Evolutionary conservation across 129 eudicot genomes (phyloP), one percentile per base, ranked within the genome.

Genomic region (Saussurea involucrata): DNA sequence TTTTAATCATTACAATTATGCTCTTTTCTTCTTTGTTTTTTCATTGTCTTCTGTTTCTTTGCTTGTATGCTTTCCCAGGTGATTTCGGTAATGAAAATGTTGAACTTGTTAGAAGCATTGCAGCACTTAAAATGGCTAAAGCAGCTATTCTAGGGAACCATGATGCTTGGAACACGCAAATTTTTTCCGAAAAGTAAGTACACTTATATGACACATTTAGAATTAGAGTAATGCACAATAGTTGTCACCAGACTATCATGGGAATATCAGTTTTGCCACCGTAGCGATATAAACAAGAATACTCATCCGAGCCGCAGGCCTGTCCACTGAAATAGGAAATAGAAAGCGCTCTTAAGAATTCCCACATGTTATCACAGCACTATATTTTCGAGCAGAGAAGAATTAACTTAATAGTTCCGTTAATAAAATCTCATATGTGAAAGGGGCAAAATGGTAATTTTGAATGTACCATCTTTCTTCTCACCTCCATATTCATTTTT

Each of bases 21-120:
- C 42, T 61, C 27, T 53, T 68, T 74, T 81, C 69, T 76, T 46
- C 20, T 68, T 69, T 66, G 15, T 24, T 36, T 78, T 65, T 68
- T 44, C 18, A 80, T 60, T 13, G 20, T 24, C 68, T 53, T 81
- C 68, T 31, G 37, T 72, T 69, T 74, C 44, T 28, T 57, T 67
- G 36, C 33, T 36, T 27, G 75, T 55, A 61, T 70, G 73, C 4
- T 76, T 64, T 8, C 75, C 60, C 86, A 93, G 98, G 98, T 86
- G 98, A 93, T 83, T 89, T 87, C 86, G 97, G 97, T 36, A 91
- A 93, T 79, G 96, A 90, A 84, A 91, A 91, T 72, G 96, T 85
- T 73, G 87, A 88, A 66, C 93, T 93, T 78, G 96, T 93, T 76
- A 65, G 85, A 82, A 93, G 91, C 80, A 87, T 93, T 70, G 90